Evolutionary conservation across 106 monocot genomes (phyloP).

Genomic region (Xerophyta viscosa): DNA sequence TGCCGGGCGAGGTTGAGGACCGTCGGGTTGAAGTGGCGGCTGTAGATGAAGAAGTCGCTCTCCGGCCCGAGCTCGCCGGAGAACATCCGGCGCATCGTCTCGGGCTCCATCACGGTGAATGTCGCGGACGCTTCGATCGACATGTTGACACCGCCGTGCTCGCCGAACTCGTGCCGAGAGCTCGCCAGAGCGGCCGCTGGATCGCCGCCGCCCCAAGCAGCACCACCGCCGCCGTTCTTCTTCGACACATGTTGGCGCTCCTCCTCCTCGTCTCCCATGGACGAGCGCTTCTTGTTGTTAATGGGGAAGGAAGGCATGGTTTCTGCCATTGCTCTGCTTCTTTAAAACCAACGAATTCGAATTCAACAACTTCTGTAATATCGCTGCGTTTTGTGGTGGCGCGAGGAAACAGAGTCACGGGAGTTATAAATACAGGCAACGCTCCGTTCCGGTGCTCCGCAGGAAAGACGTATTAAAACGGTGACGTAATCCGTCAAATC

Average conservation of each 20-base stretch:
- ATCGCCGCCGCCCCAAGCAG: slow-evolving; percentile 30
- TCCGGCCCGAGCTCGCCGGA: slow-evolving; percentile 90
- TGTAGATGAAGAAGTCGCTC: slow-evolving; percentile 85
- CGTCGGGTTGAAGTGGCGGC: slow-evolving; percentile 95
- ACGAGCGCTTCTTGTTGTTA: slow-evolving; percentile 15
- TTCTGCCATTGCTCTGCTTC: no score
- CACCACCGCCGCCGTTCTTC: background rate
- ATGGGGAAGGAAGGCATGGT: slow-evolving; percentile 3
- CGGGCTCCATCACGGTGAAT: slow-evolving; percentile 97
- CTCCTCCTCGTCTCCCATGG: slow-evolving; percentile 5
- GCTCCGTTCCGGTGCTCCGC: no score
- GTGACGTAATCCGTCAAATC: no score
- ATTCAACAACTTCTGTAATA: no score
- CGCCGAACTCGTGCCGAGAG: slow-evolving; percentile 94
- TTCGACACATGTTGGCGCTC: background rate
- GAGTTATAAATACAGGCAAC: no score
- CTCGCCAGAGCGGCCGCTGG: slow-evolving; percentile 63
- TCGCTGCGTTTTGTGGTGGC: no score
- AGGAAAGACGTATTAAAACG: no score
- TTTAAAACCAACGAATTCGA: no score
- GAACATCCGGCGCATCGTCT: slow-evolving; percentile 83
- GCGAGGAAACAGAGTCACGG: no score
- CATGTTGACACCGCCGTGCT: slow-evolving; percentile 99
- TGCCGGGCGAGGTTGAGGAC: slow-evolving; percentile 80
- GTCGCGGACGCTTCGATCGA: slow-evolving; percentile 98